Conservation (phyloP, 192 early-diverging fungal genomes). For the Lunasporangiospora selenospora region DNA sequence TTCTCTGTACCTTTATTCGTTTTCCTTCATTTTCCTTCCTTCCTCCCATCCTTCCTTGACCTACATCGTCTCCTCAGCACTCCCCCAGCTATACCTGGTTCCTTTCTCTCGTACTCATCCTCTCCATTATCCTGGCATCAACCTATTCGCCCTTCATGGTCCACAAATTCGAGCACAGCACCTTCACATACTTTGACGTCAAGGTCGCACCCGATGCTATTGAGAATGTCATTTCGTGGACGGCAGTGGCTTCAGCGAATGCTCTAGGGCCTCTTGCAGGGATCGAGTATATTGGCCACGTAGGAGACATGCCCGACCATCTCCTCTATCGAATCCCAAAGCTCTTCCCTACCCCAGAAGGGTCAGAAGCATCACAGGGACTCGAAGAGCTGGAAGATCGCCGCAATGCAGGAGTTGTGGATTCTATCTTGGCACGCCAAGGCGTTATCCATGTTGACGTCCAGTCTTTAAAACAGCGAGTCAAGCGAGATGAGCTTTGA, state of each 20-base stretch:
- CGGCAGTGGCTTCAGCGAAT: constrained; percentile 4
- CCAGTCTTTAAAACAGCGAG: constrained; percentile 23
- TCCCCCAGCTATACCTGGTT: not conserved
- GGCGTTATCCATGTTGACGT: constrained; percentile 43
- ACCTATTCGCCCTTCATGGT: not conserved
- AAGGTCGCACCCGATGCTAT: constrained; percentile 22
- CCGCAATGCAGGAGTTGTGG: constrained; percentile 25
- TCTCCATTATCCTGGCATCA: not conserved
- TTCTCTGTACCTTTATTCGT: not conserved
- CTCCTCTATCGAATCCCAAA: constrained; percentile 34
- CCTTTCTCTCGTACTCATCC: not conserved
- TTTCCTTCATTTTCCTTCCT: not conserved
- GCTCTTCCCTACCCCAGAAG: not conserved
- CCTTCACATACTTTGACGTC: not conserved
- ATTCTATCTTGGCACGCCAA: constrained; percentile 20
- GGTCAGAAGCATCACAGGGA: not conserved
- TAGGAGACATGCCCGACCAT: constrained; percentile 32
- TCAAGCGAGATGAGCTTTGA: constrained; percentile 38
- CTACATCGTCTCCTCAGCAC: not conserved
- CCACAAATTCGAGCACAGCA: not conserved
- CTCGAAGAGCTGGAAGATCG: constrained; percentile 10
- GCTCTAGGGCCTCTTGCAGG: constrained; percentile 24
- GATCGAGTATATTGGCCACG: constrained; percentile 37
- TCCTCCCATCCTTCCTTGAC: not conserved
- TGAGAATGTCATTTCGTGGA: constrained; percentile 21